A percentile compares a stretch with the other conserved stretches of the same genome.
Conservation (phyloP, 768 basidiomycete genomes). For the Lentinula lateritia region DNA sequence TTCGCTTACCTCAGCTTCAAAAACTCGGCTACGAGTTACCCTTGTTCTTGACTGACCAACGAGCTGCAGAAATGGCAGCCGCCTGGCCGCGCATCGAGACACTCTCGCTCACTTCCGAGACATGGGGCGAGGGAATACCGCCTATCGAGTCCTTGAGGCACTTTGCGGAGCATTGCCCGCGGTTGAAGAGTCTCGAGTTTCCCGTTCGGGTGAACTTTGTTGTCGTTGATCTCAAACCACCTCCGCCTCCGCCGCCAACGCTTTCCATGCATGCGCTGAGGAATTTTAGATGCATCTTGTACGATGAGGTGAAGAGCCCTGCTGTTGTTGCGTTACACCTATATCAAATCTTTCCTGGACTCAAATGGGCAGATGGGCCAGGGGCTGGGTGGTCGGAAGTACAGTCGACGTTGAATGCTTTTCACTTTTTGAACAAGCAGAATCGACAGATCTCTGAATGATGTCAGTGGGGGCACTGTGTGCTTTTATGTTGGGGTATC, state of each 20-base stretch:
- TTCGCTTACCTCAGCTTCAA: not conserved
- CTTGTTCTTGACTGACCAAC: not conserved
- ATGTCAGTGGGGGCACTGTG: not conserved
- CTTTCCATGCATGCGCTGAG: not conserved
- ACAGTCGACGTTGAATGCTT: not conserved
- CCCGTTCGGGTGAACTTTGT: not conserved
- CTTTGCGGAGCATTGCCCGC: not conserved
- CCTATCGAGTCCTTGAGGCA: not conserved
- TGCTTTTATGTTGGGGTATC: not conserved
- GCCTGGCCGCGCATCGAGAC: not conserved
- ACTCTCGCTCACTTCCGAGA: not conserved
- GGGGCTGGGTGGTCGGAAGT: not conserved
- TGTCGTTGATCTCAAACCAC: not conserved
- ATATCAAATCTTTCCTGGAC: constrained; percentile 1
- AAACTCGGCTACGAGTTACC: not conserved
- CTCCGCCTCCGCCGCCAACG: not conserved
- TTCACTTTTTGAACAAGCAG: not conserved
- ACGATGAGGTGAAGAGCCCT: not conserved
- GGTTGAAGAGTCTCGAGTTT: not conserved
- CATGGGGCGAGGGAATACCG: constrained; percentile 1
- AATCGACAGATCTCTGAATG: not conserved
- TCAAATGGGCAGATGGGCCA: not conserved
- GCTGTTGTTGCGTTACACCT: not conserved
- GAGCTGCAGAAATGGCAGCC: not conserved
- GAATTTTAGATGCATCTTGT: not conserved